Evolutionary conservation across 1,284 basidiomycete species (phyloP).

Genomic region (Pseudozyma flocculosa): DNA sequence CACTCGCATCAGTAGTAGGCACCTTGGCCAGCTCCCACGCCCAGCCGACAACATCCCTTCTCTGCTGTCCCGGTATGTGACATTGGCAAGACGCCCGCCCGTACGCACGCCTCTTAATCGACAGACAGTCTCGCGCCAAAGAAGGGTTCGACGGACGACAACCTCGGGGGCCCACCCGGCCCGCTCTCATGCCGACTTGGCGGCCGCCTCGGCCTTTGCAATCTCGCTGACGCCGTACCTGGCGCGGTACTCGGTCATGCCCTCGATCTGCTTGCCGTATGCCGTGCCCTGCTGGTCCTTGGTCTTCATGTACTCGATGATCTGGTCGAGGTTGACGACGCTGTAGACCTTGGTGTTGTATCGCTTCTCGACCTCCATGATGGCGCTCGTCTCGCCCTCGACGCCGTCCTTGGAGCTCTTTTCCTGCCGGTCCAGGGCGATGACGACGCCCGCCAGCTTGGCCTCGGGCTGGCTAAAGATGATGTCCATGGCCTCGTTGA

Average conservation of each 20-base stretch:
- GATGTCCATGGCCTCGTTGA: constrained; percentile 54
- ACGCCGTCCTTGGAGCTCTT: constrained; percentile 66
- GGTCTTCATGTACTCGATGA: constrained; percentile 77
- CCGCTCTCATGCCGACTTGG: too few relatives aligned
- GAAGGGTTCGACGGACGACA: too few relatives aligned
- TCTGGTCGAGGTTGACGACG: constrained; percentile 76
- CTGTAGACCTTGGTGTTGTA: constrained; percentile 72
- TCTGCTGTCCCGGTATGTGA: too few relatives aligned
- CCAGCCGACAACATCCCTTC: too few relatives aligned
- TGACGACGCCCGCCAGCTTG: constrained; percentile 78
- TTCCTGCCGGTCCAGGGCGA: constrained; percentile 88
- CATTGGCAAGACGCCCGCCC: too few relatives aligned
- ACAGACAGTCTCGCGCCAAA: too few relatives aligned
- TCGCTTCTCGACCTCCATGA: constrained; percentile 76
- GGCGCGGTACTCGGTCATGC: constrained; percentile 78
- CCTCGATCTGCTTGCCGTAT: constrained; percentile 66
- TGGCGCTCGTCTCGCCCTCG: constrained; percentile 31
- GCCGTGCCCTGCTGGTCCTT: constrained; percentile 64
- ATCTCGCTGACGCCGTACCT: constrained; percentile 67
- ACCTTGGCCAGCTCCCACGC: too few relatives aligned
- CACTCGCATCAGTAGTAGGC: too few relatives aligned
- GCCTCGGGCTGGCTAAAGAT: constrained; percentile 39
- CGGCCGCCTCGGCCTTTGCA: constrained; percentile 10
- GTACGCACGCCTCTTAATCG: too few relatives aligned
- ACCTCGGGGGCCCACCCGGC: too few relatives aligned